Evolutionary conservation across 148 eudicot genomes (phyloP), one percentile per base, ranked within the genome.

Genomic region (Heliamphora exappendiculata): DNA sequence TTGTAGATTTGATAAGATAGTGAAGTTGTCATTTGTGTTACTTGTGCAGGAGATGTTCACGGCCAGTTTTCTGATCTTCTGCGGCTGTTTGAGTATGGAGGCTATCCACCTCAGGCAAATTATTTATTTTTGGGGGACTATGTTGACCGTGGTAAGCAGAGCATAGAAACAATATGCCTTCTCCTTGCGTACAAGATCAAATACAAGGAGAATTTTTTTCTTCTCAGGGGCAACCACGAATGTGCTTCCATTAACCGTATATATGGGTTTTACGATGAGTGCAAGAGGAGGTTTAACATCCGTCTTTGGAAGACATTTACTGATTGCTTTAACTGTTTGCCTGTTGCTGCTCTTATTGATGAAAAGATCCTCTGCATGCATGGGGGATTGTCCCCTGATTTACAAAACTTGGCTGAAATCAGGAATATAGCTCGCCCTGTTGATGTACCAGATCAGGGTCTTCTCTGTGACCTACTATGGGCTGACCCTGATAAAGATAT

Each of bases 311-410:
- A 84, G 81, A 81, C 90, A 49, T 91, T 91, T 81, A 90, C 94
- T 20, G 91, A 88, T 44, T 88, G 90, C 82, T 88, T 88, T 78
- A 90, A 90, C 81, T 90, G 92, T 76, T 82, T 91, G 65, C 95
- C 92, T 77, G 92, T 91, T 78, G 91, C 95, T 36, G 95, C 95
- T 51, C 88, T 91, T 65, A 82, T 91, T 72, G 95, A 91, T 78
- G 95, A 86, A 67, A 91, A 91, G 81, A 91, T 91, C 67, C 89
- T 91, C 79, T 91, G 95, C 85, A 91, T 91, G 95, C 95, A 91
- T 69, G 92, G 95, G 62, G 95, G 95, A 60, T 76, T 91, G 76
- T 91, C 95, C 51, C 95, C 92, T 29, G 86, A 91, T 76, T 82
- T 91, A 74, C 84, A 86, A 72, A 81, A 83, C 78, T 55, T 91